Conservation (phyloP, 2,329 filamentous ascomycete species). For the Rosellinia necatrix region DNA sequence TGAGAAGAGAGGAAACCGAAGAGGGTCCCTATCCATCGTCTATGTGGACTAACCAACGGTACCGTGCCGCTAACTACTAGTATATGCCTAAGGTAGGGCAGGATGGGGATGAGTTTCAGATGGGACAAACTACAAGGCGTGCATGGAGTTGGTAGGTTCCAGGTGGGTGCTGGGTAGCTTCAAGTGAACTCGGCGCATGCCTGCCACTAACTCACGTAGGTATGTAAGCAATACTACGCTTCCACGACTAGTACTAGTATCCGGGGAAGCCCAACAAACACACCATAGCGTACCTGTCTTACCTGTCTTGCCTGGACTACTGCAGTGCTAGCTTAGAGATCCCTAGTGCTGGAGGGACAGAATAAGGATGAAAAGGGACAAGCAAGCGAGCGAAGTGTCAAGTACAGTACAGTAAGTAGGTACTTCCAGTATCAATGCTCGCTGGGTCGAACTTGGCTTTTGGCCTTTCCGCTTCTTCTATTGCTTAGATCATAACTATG, state of each 20-base stretch:
- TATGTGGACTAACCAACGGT: no score
- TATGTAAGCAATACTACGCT: no score
- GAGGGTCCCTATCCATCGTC: no score
- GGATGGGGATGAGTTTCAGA: constrained; percentile 6
- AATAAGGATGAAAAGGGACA: no score
- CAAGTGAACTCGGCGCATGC: neutral
- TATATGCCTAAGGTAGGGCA: neutral
- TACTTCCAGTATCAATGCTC: constrained; percentile 1
- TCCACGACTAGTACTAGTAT: neutral
- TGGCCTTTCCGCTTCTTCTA: neutral
- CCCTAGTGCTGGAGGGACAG: no score
- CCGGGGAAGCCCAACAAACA: neutral
- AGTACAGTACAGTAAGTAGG: neutral
- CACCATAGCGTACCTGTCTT: no score
- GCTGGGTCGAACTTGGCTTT: no score
- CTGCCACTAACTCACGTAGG: no score
- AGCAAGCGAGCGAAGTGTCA: constrained; percentile 7
- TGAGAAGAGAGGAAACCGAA: neutral
- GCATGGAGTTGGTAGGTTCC: neutral
- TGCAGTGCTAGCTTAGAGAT: no score
- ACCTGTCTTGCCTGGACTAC: no score
- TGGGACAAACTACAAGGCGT: constrained; percentile 13
- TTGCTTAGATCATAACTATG: constrained; percentile 3
- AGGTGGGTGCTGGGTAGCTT: neutral
- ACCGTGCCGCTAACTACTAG: neutral